These are phyloP conservation scores for Cucumis hystrix DNA, from an alignment of 306 rosid genomes.

Conservation along the genomic window DNA sequence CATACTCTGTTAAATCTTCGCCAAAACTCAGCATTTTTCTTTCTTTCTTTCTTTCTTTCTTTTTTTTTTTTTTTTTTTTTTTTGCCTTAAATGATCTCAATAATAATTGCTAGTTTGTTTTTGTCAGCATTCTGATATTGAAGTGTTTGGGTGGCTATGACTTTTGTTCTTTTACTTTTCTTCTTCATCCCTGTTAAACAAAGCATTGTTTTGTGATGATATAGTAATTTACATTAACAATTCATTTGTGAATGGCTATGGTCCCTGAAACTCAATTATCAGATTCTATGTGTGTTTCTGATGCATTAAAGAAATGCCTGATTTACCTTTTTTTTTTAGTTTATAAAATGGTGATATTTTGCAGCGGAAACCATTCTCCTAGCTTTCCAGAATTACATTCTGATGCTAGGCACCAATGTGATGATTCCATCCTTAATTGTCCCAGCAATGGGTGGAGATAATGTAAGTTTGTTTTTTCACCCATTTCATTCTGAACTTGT, in stretches of 20 bases:
- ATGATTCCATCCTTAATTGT: conserved; percentile 80
- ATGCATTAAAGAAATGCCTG: not conserved
- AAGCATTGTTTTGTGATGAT: not conserved
- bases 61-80: too few species aligned
- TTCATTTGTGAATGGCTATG: not conserved
- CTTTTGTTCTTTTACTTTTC: not conserved
- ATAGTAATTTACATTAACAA: not conserved
- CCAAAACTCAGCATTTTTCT: not conserved
- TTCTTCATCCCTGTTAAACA: not conserved
- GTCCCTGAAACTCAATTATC: not conserved
- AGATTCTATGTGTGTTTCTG: not conserved
- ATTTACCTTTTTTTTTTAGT: not conserved
- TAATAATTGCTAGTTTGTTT: not conserved
- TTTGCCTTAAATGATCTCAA: not conserved
- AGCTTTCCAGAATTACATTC: conserved; percentile 91
- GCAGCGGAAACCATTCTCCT: conserved; percentile 80
- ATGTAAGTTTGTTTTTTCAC: conserved; percentile 28
- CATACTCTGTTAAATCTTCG: not conserved
- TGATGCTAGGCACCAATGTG: conserved; percentile 92
- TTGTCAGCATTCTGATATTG: not conserved
- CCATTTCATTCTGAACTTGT: too few species aligned
- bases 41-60: too few species aligned
- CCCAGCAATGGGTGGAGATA: conserved; percentile 87
- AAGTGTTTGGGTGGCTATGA: not conserved
- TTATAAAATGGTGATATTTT: conserved; percentile 15